Evolutionary conservation across 371 early-diverging fungal genomes (phyloP).

Genomic region (Mortierella sp.): DNA sequence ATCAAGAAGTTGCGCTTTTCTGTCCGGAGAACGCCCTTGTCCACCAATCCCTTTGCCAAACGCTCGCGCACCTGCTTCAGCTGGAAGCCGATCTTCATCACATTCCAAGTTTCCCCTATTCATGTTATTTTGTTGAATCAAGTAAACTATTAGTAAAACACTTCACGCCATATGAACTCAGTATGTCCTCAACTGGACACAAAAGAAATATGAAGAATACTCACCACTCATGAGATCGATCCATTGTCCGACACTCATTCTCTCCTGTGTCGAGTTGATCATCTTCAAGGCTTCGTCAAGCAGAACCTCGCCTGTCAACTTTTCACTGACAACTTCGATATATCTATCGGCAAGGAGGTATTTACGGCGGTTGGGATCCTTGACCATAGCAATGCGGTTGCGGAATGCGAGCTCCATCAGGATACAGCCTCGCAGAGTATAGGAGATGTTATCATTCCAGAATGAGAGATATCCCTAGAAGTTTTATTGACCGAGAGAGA

Average conservation of each 20-base stretch:
- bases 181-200: too few relatives aligned
- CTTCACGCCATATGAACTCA: too few relatives aligned
- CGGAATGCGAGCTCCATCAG: slow-evolving; percentile 95
- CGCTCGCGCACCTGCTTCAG: slow-evolving; percentile 97
- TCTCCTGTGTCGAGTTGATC: slow-evolving; percentile 79
- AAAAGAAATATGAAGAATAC: slow-evolving; percentile 6
- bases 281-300: slow-evolving; percentile 93
- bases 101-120: slow-evolving; percentile 97
- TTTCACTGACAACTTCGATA: slow-evolving; percentile 86
- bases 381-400: slow-evolving; percentile 86
- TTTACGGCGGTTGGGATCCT: slow-evolving; percentile 84
- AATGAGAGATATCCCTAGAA: slow-evolving; percentile 92
- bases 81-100: slow-evolving; percentile 95
- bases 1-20: slow-evolving; percentile 94
- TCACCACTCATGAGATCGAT: slow-evolving; percentile 96
- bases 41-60: slow-evolving; percentile 95
- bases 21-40: slow-evolving; percentile 95
- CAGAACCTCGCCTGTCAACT: slow-evolving; percentile 94
- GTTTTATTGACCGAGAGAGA: too few relatives aligned
- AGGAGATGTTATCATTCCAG: slow-evolving; percentile 98
- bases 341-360: slow-evolving; percentile 82
- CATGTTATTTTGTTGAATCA: too few relatives aligned
- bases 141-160: too few relatives aligned
- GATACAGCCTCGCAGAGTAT: slow-evolving; percentile 94
- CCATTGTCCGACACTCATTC: slow-evolving; percentile 88